Evolutionary conservation across 345 rosid species (phyloP).

Genomic region (Geranium rotundifolium): DNA sequence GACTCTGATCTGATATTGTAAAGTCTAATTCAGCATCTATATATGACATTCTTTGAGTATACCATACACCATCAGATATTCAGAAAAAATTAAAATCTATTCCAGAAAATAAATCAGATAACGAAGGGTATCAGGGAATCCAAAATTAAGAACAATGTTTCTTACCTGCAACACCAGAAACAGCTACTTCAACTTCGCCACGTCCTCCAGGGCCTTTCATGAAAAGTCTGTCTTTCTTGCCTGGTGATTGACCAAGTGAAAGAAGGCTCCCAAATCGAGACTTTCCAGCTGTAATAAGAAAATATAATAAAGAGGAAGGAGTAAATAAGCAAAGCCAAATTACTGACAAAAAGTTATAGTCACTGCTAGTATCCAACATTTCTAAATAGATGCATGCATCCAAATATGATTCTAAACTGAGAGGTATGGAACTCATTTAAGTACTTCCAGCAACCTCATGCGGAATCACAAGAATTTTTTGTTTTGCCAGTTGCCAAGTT

Average conservation of each 20-base stretch:
- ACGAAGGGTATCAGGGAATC: too few relatives aligned
- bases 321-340: background rate
- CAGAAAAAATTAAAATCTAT: background rate
- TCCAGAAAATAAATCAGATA: background rate
- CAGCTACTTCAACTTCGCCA: slow-evolving; percentile 98
- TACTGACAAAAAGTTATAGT: background rate
- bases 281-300: slow-evolving; percentile 47
- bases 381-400: too few relatives aligned
- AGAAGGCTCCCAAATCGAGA: slow-evolving; percentile 77
- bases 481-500: background rate
- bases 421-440: too few relatives aligned
- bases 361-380: too few relatives aligned
- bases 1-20: slow-evolving; percentile 75
- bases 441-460: background rate
- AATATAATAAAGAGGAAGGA: slow-evolving; percentile 4
- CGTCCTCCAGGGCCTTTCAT: slow-evolving; percentile 99
- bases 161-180: slow-evolving; percentile 79
- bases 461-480: background rate
- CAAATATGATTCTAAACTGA: too few relatives aligned
- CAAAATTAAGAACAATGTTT: slow-evolving; percentile 1
- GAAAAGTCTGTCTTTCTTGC: slow-evolving; percentile 75
- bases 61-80: slow-evolving; percentile 2
- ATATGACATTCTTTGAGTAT: slow-evolving; percentile 6
- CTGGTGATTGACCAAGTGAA: slow-evolving; percentile 54
- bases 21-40: slow-evolving; percentile 9